Evolutionary conservation across 2,329 filamentous ascomycete species (phyloP).

Genomic region (Sclerotinia sclerotiorum): DNA sequence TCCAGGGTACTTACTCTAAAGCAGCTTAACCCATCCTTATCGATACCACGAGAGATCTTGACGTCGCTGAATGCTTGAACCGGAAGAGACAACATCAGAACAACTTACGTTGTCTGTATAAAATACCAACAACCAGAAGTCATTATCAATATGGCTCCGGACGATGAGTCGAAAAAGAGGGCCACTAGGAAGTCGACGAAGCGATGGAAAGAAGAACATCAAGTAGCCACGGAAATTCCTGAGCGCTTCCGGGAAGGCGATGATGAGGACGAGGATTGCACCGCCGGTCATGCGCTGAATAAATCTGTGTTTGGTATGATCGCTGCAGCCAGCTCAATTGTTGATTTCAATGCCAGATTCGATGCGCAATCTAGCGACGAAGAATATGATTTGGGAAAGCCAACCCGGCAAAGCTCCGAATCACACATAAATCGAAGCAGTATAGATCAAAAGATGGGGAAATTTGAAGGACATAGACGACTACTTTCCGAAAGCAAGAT

Average conservation of each 20-base stretch:
- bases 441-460: slow-evolving; percentile 41
- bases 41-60: slow-evolving; percentile 14
- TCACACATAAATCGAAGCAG: slow-evolving; percentile 32
- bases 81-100: slow-evolving; percentile 1
- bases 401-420: slow-evolving; percentile 30
- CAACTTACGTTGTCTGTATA: background rate
- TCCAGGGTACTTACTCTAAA: slow-evolving; percentile 7
- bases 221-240: slow-evolving; percentile 52
- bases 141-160: slow-evolving; percentile 39
- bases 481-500: slow-evolving; percentile 65
- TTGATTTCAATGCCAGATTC: slow-evolving; percentile 79
- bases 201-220: slow-evolving; percentile 45
- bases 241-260: slow-evolving; percentile 58
- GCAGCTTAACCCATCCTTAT: slow-evolving; percentile 16
- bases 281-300: slow-evolving; percentile 68
- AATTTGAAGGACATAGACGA: slow-evolving; percentile 52
- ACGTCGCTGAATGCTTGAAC: slow-evolving; percentile 5
- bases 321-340: slow-evolving; percentile 78
- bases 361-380: slow-evolving; percentile 80
- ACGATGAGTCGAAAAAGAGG: slow-evolving; percentile 45
- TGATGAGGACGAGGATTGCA: slow-evolving; percentile 61
- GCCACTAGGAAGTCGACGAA: slow-evolving; percentile 46
- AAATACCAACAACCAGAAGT: background rate
- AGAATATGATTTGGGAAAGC: slow-evolving; percentile 37
- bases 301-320: slow-evolving; percentile 94